Evolutionary conservation across 225 moss, liverwort and hornwort species (phyloP), one percentile per base, ranked within the genome.

Genomic region (Bryum argenteum): DNA sequence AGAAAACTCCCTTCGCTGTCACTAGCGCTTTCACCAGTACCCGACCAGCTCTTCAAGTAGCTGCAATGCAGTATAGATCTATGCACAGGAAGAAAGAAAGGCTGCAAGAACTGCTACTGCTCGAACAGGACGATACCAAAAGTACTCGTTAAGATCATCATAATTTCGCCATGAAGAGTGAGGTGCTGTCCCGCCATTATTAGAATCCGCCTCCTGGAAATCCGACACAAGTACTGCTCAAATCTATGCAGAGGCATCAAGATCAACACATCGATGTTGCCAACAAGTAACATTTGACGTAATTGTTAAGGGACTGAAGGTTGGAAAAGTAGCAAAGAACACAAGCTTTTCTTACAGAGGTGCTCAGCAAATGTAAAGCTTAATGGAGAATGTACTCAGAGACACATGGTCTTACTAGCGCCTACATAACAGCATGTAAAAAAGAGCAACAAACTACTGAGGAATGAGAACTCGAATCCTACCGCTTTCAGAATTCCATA

Each of bases 121-220:
- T 62, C 44, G 43, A 55, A 48, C 62, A 58, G 75, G 19, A 51
- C 52, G 22, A 58, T 82, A 87, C 87, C 95, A 95, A 70, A 95
- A 95, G 65, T 90, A 95, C 71, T 95, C 95, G 78, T 95, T 95
- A 20, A 95, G 78, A 65, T 95, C 95, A 81, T 95, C 95, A 65
- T 95, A 95, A 73, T 95, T 95, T 72, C 95, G 90, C 95, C 95
- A 95, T 55, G 90, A 82, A 42, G 95, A 89, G 77, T 95, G 92
- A 37, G 95, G 84, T 10, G 90, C 89, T 59, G 90, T 92, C 57
- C 92, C 90, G 54, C 85, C 77, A 56, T 85, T 78, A 61, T 88
- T 92, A 67, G 85, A 86, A 63, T 77, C 79, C 55, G 90, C 78
- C 77, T 95, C 95, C 92, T 95, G 84, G 55, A 66, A 61, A 68